These are phyloP conservation scores for Ophiobolus disseminans DNA, from an alignment of 2,329 filamentous ascomycete genomes.

Conservation along the genomic window DNA sequence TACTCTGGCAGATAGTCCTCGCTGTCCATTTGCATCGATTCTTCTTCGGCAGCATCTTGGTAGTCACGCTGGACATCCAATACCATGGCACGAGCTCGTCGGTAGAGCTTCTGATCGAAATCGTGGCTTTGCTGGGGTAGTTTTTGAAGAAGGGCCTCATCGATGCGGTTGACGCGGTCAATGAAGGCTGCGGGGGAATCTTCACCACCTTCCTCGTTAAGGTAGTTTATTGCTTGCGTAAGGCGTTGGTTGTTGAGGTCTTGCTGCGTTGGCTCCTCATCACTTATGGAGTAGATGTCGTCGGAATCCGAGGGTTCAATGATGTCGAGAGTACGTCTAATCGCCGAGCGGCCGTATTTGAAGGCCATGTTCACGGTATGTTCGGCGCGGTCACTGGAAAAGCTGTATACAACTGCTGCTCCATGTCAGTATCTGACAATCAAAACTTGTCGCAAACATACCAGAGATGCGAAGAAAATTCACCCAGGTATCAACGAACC, in stretches of 20 bases:
- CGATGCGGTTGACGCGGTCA: slow-evolving; percentile 33
- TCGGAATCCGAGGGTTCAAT: slow-evolving; percentile 13
- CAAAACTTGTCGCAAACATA: slow-evolving; percentile 12
- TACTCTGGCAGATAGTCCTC: slow-evolving; percentile 15
- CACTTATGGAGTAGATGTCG: slow-evolving; percentile 6
- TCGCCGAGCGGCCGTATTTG: background rate
- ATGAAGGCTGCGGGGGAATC: slow-evolving; percentile 28
- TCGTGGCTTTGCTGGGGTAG: slow-evolving; percentile 17
- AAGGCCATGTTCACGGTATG: slow-evolving; percentile 9
- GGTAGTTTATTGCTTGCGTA: slow-evolving; percentile 36
- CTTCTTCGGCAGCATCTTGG: slow-evolving; percentile 14
- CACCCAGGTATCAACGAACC: background rate
- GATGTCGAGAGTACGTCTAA: slow-evolving; percentile 5
- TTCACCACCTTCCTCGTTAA: slow-evolving; percentile 26
- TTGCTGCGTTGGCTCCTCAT: slow-evolving; percentile 10
- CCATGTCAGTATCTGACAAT: slow-evolving; percentile 2
- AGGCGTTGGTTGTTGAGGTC: slow-evolving; percentile 31
- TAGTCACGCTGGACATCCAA: slow-evolving; percentile 23
- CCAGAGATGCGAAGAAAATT: slow-evolving; percentile 1
- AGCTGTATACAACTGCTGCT: background rate
- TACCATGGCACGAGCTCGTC: slow-evolving; percentile 26
- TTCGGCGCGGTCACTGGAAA: background rate
- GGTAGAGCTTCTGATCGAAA: slow-evolving; percentile 32
- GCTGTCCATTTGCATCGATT: slow-evolving; percentile 3
- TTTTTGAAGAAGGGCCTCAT: slow-evolving; percentile 29